These are phyloP conservation scores for Linnemannia hyalina DNA, from an alignment of 192 early-diverging fungal species.

Conservation along the genomic window DNA sequence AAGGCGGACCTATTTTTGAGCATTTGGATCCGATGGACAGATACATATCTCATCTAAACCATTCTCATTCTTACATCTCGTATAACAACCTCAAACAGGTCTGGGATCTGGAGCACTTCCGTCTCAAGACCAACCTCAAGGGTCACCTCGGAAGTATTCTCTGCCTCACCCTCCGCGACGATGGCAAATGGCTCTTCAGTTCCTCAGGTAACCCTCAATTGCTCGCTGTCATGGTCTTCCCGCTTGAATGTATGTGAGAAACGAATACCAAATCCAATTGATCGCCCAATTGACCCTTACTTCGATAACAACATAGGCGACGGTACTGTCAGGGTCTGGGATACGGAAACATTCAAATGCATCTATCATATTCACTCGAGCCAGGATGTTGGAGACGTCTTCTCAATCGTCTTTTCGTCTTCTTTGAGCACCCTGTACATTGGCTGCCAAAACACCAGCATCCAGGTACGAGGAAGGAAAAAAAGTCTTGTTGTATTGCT, in stretches of 20 bases:
- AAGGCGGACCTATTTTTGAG: neutral
- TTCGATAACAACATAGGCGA: conserved; percentile 61
- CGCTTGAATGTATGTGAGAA: neutral
- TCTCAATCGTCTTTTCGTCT: conserved; percentile 73
- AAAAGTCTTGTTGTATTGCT: neutral
- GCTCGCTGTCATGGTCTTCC: neutral
- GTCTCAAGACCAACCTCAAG: conserved; percentile 59
- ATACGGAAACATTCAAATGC: conserved; percentile 69
- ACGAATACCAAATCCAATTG: neutral
- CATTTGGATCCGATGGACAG: neutral
- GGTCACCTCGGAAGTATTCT: conserved; percentile 67
- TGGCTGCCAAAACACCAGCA: conserved; percentile 84
- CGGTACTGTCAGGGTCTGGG: conserved; percentile 79
- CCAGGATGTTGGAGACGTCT: conserved; percentile 78
- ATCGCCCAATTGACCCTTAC: neutral
- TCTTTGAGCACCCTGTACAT: conserved; percentile 69
- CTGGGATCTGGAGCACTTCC: conserved; percentile 66
- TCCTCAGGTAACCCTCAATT: conserved; percentile 60
- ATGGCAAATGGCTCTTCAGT: conserved; percentile 64
- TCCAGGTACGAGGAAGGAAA: conserved; percentile 63
- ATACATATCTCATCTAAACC: conserved; percentile 4
- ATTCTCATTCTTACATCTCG: neutral
- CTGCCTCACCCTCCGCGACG: conserved; percentile 58
- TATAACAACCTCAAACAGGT: conserved; percentile 41
- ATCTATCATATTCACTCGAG: conserved; percentile 75